phyloP scores from a whole-genome alignment of 192 early-diverging fungal genomes.

The Podila epigama region DNA sequence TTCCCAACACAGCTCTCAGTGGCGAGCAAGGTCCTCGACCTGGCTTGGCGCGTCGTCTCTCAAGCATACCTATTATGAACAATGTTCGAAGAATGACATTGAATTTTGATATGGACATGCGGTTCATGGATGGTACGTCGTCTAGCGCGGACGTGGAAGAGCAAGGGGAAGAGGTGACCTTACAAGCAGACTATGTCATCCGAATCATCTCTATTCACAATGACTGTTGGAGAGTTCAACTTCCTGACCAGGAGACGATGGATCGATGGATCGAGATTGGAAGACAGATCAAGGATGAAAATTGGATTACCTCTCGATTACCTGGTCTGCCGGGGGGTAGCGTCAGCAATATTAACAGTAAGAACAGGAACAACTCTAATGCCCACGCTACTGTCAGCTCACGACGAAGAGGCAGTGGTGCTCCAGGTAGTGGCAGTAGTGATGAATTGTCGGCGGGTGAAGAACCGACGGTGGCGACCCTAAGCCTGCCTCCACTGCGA shows the following conservation, averaged over 20 bases:
- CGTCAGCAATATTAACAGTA: not conserved
- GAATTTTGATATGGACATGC: conserved; percentile 7
- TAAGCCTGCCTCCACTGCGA: not conserved
- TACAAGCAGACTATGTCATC: conserved; percentile 23
- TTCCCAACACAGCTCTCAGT: not conserved
- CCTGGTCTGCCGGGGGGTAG: not conserved
- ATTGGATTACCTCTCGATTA: conserved; percentile 23
- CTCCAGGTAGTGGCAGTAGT: not conserved
- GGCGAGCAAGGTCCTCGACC: not conserved
- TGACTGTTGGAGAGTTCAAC: conserved; percentile 36
- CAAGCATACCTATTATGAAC: not conserved
- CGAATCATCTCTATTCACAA: conserved; percentile 39
- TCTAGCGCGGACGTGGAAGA: not conserved
- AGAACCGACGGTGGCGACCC: not conserved
- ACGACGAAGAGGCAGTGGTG: not conserved
- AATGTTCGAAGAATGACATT: not conserved
- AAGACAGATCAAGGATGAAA: conserved; percentile 32
- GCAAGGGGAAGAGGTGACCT: not conserved
- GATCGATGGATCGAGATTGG: conserved; percentile 40
- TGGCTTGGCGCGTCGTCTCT: not conserved
- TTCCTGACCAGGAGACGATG: conserved; percentile 36
- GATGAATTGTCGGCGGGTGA: not conserved
- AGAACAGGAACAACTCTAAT: too few relatives aligned
- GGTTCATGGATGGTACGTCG: conserved; percentile 17
- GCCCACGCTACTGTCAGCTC: not conserved